Evolutionary conservation across 2,329 filamentous ascomycete species (phyloP), one percentile per base, ranked within the genome.

Genomic region (Xylariaceae sp.): DNA sequence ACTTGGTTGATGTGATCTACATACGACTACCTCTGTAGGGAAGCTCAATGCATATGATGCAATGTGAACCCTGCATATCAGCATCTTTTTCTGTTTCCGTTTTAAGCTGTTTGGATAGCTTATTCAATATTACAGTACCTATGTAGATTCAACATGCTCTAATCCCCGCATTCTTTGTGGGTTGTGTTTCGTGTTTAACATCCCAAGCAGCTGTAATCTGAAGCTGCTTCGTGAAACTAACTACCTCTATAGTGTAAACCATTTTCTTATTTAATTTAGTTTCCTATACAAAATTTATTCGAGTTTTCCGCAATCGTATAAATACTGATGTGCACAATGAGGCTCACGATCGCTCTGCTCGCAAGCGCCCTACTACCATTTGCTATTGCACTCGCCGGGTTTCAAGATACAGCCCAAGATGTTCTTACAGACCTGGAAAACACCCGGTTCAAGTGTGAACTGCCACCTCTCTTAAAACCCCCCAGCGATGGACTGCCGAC

Each of bases 401-500:
- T 60, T 26, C 54, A 59, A 34, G 33, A 53, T 36, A 53, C 29
- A 14, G 23, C 47, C 6, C 69, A 67, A 41, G 29, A 59, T 24
- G 24, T 67, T 9, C 37, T 67, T 3, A 44, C 62, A 44, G 58
- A 53, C 8, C 33, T 21, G 12, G 19, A 52, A 17, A 29, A 45
- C 4, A 17, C 47, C 4, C 56, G 55, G 4, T 70, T 71, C 56
- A 64, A 68, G n/a, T 73, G 71, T 45, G 69, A 72, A 37, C 53
- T 72, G 7, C 68, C 71, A 1, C 53, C 66, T 17, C 53, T 51
- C 2, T 23, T 72, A 50, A 63, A 70, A 31, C 70, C 71, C 34
- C 67, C 69, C 2, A 45, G 50, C 21, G 71, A 72, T 50, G 71
- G 69, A n/a, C 44, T 73, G 12, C 69, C 69, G 2, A 60, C 69